Evolutionary conservation across 2,329 filamentous ascomycete genomes (phyloP).

Genomic region (Exophiala mesophila): DNA sequence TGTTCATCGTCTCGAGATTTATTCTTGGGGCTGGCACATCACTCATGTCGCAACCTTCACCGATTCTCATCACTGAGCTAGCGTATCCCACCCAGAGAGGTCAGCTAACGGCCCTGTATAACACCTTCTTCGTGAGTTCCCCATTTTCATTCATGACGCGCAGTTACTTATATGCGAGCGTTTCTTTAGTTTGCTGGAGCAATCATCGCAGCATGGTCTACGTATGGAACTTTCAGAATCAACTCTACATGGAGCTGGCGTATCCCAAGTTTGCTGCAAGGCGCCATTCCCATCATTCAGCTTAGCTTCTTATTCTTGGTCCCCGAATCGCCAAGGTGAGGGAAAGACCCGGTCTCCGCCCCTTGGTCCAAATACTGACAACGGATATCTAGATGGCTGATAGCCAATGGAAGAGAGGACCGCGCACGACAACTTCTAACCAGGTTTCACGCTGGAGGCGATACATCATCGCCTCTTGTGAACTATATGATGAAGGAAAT

Average conservation of each 20-base stretch:
- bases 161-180: too few relatives aligned
- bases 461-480: conserved; percentile 21
- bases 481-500: conserved; percentile 26
- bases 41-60: conserved; percentile 28
- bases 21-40: conserved; percentile 30
- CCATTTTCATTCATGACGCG: too few relatives aligned
- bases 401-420: conserved; percentile 23
- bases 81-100: conserved; percentile 27
- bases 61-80: conserved; percentile 28
- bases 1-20: conserved; percentile 30
- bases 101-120: conserved; percentile 21
- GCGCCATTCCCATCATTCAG: conserved; percentile 16
- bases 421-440: conserved; percentile 25
- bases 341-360: background rate
- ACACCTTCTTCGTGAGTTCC: conserved; percentile 33
- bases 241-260: conserved; percentile 28
- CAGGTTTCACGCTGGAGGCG: conserved; percentile 24
- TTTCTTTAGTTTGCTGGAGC: conserved; percentile 24
- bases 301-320: conserved; percentile 23
- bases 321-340: conserved; percentile 22
- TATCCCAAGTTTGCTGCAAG: conserved; percentile 27
- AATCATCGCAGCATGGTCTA: conserved; percentile 30
- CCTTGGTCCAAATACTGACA: background rate
- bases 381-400: conserved; percentile 24
- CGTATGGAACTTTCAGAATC: conserved; percentile 27